Evolutionary conservation across 1,284 basidiomycete species (phyloP), one percentile per base, ranked within the genome.

Genomic region (Tausonia pullulans): DNA sequence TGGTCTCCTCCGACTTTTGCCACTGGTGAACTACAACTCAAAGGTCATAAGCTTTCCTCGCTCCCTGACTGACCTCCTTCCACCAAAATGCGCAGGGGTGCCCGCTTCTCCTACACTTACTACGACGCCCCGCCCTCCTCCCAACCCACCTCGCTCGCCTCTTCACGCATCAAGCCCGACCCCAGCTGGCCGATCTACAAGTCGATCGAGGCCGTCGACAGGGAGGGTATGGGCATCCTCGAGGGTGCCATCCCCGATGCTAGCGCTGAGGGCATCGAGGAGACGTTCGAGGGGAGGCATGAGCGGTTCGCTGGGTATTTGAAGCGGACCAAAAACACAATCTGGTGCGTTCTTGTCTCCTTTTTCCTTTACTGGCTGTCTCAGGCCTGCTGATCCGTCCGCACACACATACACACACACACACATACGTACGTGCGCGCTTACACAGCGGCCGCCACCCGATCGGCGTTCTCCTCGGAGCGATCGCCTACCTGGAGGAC

Each of bases 1-100:
- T 98, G 52, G 81, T 97, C 63, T 97, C 93, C 3, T 90, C 88
- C 67, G 96, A 99, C 76, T 99, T 99, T 74, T 98, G 96, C 72
- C 95, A 98, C 74, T 98, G 95, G 94, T 93, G 70, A 67, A 27
- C 27, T n/a, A 27, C 27, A 27, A 27, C 1, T 27, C 27, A 27
- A 27, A 27, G 27, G 27, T 27, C 27, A 27, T 27, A 27, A 27
- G 27, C 27, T 27, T 2, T 2, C 27, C 27, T 27, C 27, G 27
- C 27, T 27, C 27, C 27, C 27, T 27, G 27, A 27, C 27, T 27
- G 27, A 27, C 27, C 2, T 27, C 27, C 27, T 27, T 27, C 27
- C 1, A 27, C 2, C 27, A 27, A 27, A 27, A 27, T 2, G 27
- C 27, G 27, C 68, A 96, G 92, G 93, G 94, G 94, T 9, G 81